phyloP scores from a whole-genome alignment of 2,329 filamentous ascomycete species.

The Alternaria solani region DNA sequence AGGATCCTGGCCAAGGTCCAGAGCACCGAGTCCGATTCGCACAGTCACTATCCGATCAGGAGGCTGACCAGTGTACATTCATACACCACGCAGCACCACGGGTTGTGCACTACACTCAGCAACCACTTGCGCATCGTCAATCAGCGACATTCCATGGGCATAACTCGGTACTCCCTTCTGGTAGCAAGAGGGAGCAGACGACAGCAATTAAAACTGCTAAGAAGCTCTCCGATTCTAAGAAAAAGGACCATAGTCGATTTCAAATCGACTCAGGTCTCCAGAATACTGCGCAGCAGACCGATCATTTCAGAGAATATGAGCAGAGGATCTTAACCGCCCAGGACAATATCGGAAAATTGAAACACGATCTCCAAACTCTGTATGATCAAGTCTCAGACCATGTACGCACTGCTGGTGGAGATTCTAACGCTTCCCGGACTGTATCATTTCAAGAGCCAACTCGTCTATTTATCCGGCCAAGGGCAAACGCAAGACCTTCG shows the following conservation, averaged over 20 bases:
- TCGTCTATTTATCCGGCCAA: not conserved
- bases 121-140: not conserved
- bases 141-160: not conserved
- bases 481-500: not conserved
- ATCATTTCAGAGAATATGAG: not conserved
- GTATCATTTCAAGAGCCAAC: not conserved
- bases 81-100: not conserved
- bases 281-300: not conserved
- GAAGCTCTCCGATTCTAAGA: not conserved
- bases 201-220: not conserved
- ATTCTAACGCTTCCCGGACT: not conserved
- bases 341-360: not conserved
- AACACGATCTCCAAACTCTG: not conserved
- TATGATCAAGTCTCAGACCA: not conserved
- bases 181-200: not conserved
- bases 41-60: not conserved
- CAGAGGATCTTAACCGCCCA: not conserved
- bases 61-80: not conserved
- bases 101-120: not conserved
- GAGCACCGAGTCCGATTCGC: not conserved
- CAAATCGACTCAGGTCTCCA: not conserved
- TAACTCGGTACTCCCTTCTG: not conserved
- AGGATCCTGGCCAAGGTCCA: not conserved
- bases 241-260: not conserved
- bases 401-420: not conserved